phyloP scores from a whole-genome alignment of 2,329 filamentous ascomycete species.

The Penicillium fuscoglaucum region DNA sequence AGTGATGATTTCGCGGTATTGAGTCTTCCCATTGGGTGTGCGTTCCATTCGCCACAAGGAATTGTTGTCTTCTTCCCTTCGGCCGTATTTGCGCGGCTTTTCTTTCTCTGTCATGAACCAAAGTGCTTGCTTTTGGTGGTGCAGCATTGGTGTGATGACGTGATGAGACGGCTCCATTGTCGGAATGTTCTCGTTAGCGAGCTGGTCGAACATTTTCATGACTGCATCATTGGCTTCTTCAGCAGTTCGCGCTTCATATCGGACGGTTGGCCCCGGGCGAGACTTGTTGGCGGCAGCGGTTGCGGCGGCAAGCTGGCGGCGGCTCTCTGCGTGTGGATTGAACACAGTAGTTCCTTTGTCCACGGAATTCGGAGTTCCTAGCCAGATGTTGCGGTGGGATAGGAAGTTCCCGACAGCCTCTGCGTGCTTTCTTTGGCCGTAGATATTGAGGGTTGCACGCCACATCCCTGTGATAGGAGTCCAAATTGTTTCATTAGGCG shows the following conservation, averaged over 20 bases:
- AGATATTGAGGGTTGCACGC: conserved; percentile 72
- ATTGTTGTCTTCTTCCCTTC: conserved; percentile 61
- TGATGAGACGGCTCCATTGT: conserved; percentile 64
- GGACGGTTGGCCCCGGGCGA: conserved; percentile 25
- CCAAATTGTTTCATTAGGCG: conserved; percentile 64
- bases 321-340: conserved; percentile 69
- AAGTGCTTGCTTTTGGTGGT: conserved; percentile 87
- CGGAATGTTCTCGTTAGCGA: conserved; percentile 73
- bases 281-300: conserved; percentile 22
- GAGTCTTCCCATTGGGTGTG: conserved; percentile 56
- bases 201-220: conserved; percentile 81
- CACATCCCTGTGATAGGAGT: conserved; percentile 61
- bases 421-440: conserved; percentile 69
- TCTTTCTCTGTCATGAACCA: conserved; percentile 84
- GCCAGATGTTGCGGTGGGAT: conserved; percentile 63
- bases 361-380: conserved; percentile 65
- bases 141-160: conserved; percentile 69
- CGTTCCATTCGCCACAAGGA: conserved; percentile 74
- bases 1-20: conserved; percentile 84
- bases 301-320: conserved; percentile 42
- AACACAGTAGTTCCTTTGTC: conserved; percentile 68
- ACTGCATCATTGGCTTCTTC: conserved; percentile 88
- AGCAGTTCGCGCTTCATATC: conserved; percentile 61
- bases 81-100: conserved; percentile 60
- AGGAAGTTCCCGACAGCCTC: conserved; percentile 68